Base-by-base conservation (phyloP, 176 grass and related monocot genomes). In the Oryza rufipogon region DNA sequence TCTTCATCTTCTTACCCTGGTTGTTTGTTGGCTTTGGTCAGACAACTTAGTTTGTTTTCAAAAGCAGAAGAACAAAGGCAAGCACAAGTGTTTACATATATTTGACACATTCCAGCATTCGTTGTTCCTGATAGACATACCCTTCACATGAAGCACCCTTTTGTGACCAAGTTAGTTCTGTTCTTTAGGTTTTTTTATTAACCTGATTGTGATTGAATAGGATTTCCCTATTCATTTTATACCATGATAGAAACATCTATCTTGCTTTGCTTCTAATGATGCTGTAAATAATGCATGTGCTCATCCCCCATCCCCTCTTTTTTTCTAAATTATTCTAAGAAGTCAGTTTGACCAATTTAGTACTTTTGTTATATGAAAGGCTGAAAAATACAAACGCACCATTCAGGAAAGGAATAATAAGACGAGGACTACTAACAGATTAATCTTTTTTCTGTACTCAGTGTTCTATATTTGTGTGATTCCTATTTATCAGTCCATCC, bases 131-230 rank as follows among this genome's bases (percentile, higher is more conserved):
- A 81, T 87, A 70, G 48, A 16, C 20, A 20, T 34, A 64, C 39
- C 70, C 17, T 19, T 46, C 51, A 4, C 75, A 22, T 56, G 11
- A 81, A 74, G 25, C n/a, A 20, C 25, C 47, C 69, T 28, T 76
- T 36, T 82, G 25, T 26, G 28, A 9, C 19, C 39, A 36, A 9
- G 13, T 38, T 48, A 82, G 25, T 70, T 70, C 28, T 58, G 1
- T 22, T 81, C 69, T 38, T 76, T 14, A 8, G 12, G 8, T 64
- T 64, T 4, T 65, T n/a, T 30, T 4, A 71, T 30, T 38, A 44
- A 66, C 32, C 13, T 72, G n/a, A 83, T 78, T 77, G 66, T 87
- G 42, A 25, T 78, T 42, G 52, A 78, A 10, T 63, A 32, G 58
- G 19, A 77, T 71, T 64, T 48, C 51, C 23, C 20, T 64, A 34